A percentile compares a stretch with the other conserved stretches of the same genome.
Conservation (phyloP, 345 rosid genomes). For the Eucalyptus virginea region DNA sequence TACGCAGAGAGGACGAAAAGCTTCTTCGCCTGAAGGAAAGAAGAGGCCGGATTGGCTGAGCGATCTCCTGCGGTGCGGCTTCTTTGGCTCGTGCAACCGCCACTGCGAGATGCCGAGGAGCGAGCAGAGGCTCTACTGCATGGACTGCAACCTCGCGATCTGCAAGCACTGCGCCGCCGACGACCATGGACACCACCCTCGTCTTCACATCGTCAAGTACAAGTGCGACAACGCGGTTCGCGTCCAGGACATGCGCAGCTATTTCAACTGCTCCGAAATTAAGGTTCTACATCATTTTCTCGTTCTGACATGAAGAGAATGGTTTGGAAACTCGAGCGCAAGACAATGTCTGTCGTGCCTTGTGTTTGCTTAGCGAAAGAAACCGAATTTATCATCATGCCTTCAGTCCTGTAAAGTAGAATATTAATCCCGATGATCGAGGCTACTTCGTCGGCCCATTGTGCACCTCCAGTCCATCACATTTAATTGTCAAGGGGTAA, state of each 20-base stretch:
- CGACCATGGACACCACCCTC: slow-evolving; percentile 33
- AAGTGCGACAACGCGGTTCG: slow-evolving; percentile 61
- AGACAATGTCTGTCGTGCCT: neutral
- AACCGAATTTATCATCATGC: neutral
- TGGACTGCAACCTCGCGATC: slow-evolving; percentile 49
- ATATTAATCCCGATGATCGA: neutral
- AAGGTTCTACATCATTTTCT: slow-evolving; percentile 29
- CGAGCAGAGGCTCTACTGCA: slow-evolving; percentile 61
- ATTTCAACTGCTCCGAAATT: slow-evolving; percentile 63
- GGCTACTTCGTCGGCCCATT: neutral
- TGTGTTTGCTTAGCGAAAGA: neutral
- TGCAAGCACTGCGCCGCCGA: slow-evolving; percentile 43
- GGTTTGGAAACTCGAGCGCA: neutral
- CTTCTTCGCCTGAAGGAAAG: neutral
- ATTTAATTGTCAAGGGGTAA: neutral
- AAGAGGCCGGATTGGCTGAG: slow-evolving; percentile 23
- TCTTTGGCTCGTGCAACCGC: slow-evolving; percentile 38
- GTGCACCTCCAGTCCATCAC: neutral
- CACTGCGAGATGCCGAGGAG: slow-evolving; percentile 48
- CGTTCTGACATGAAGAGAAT: neutral
- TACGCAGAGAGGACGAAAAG: neutral
- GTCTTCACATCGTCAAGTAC: slow-evolving; percentile 78
- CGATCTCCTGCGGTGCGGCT: slow-evolving; percentile 23
- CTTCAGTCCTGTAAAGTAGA: neutral
- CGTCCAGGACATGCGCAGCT: slow-evolving; percentile 55